Percentiles rank a stretch among this genome's conserved stretches.
Conservation (phyloP, 371 early-diverging fungal species). For the Mucor velutinosus region DNA sequence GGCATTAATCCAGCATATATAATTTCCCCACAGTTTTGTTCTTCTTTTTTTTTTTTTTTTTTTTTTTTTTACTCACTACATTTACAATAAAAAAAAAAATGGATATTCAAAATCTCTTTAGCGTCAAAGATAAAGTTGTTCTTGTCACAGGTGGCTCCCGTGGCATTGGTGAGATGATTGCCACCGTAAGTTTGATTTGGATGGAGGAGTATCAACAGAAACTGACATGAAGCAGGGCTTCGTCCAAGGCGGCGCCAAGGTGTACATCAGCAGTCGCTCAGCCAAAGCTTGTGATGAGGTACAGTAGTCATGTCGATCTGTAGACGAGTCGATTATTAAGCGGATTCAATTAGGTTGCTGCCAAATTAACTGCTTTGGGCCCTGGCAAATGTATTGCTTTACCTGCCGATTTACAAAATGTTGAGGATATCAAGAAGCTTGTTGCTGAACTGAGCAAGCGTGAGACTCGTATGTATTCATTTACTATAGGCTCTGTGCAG, state of each 20-base stretch:
- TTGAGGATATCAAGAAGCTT: slow-evolving; percentile 62
- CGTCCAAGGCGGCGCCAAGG: slow-evolving; percentile 74
- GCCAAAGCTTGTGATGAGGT: slow-evolving; percentile 63
- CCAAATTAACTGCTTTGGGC: slow-evolving; percentile 61
- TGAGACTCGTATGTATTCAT: slow-evolving; percentile 53
- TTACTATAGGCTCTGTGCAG: background rate
- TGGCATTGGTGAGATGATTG: slow-evolving; percentile 78
- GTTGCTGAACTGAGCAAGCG: slow-evolving; percentile 58
- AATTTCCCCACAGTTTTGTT: slow-evolving; percentile 10
- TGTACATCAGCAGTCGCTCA: slow-evolving; percentile 76
- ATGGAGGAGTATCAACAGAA: background rate
- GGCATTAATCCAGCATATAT: background rate
- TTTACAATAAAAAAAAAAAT: slow-evolving; percentile 25
- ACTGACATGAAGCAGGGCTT: slow-evolving; percentile 51
- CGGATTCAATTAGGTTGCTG: slow-evolving; percentile 38
- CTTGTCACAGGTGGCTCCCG: slow-evolving; percentile 91
- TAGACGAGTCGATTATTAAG: too few relatives aligned
- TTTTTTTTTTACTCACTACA: background rate
- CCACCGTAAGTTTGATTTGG: slow-evolving; percentile 39
- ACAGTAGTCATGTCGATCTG: background rate
- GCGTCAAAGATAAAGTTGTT: slow-evolving; percentile 85
- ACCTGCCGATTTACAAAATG: slow-evolving; percentile 76
- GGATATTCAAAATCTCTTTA: slow-evolving; percentile 68
- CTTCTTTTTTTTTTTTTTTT: background rate
- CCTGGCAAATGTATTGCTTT: slow-evolving; percentile 77